Base-by-base conservation (phyloP, 129 eudicot species). In the Escallonia herrerae region DNA sequence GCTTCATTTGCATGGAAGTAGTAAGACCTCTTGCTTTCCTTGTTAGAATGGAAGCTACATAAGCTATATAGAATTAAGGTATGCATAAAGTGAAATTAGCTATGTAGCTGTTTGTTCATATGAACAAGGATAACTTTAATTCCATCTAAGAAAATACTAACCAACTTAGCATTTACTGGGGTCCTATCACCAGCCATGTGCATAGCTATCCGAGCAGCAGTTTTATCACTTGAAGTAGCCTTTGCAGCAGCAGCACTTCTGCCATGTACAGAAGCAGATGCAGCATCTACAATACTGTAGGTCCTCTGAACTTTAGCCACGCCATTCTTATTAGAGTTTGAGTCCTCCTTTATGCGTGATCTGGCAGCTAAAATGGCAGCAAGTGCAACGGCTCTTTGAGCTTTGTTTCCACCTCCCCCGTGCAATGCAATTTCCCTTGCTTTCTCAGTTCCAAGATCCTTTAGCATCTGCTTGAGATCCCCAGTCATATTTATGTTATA, bases 251-350 rank as follows among this genome's bases (percentile, higher is more conserved):
- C 89, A 45, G 98, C 98, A 76, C 96, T 93, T 89, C 98, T 83
- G 70, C 98, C 98, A 76, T 88, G 95, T 39, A 93, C 98, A 66
- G 98, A 85, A 74, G 98, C 98, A 70, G 98, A 93, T 44, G 98
- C 98, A 76, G 98, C 96, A 82, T 93, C 98, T 22, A 93, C 98
- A 64, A 93, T 67, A 76, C 98, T 89, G 73, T 60, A 89, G 59
- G 69, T 74, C 66, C 58, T 86, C 70, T 76, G 87, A 5, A 75
- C 38, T 71, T 80, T 83, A 9, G 42, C 66, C 59, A 72, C 86
- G 7, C 76, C 87, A 22, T 80, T 72, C 15, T 51, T 70, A 11
- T 81, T 73, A 59, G 89, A 82, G 53, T 77, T 81, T 2, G 77
- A 56, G 52, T 88, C 89, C 50, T 85, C 96, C n/a, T n/a, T n/a